phyloP scores from a whole-genome alignment of 176 grass and related monocot genomes.

The Alloteropsis semialata region DNA sequence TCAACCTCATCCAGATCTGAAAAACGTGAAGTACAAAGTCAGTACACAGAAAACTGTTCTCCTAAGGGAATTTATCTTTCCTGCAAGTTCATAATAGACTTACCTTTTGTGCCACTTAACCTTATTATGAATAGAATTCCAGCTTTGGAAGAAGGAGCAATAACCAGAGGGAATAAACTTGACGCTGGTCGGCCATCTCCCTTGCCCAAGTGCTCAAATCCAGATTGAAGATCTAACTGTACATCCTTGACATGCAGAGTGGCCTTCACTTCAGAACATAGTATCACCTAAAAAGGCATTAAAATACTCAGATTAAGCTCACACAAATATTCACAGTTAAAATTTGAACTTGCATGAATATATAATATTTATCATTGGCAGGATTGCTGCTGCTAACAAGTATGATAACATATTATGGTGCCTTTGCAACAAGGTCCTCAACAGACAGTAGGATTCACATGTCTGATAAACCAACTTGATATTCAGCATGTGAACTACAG shows the following conservation, averaged over 20 bases:
- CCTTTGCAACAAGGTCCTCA: neutral
- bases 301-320: slow-evolving; percentile 23
- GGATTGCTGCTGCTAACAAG: neutral
- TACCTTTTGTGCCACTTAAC: slow-evolving; percentile 63
- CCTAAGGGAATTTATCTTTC: neutral
- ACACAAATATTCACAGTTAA: neutral
- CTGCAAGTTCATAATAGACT: neutral
- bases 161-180: slow-evolving; percentile 77
- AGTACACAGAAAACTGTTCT: neutral
- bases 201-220: slow-evolving; percentile 85
- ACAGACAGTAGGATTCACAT: neutral
- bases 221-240: slow-evolving; percentile 80
- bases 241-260: slow-evolving; percentile 77
- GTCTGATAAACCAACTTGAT: neutral
- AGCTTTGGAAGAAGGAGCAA: slow-evolving; percentile 83
- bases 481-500: too few relatives aligned
- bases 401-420: slow-evolving; percentile 2
- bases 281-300: slow-evolving; percentile 58
- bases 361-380: neutral
- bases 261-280: slow-evolving; percentile 93
- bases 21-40: slow-evolving; percentile 25
- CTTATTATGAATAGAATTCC: slow-evolving; percentile 85
- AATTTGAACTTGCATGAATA: slow-evolving; percentile 1
- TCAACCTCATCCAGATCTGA: slow-evolving; percentile 52
- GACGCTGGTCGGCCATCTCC: slow-evolving; percentile 68